Evolutionary conservation across 2,329 filamentous ascomycete species (phyloP), one percentile per base, ranked within the genome.

Genomic region (Aspergillus melleus): DNA sequence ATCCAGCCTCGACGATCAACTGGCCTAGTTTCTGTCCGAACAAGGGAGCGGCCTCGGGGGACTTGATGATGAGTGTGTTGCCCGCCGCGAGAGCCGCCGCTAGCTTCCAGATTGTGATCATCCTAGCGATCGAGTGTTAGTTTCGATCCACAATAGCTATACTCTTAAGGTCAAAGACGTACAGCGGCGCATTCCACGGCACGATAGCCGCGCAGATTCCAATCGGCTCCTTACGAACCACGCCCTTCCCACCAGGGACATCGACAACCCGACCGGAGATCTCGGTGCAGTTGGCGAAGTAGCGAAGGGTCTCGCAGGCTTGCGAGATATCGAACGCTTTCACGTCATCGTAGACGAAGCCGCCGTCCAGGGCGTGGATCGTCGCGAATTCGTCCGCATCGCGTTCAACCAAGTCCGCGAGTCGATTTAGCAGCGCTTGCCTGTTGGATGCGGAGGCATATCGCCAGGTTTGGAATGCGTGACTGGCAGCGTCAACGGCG

Each of bases 61-160:
- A 85, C 11, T 90, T 91, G 39, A 84, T 79, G 16, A 92, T 81
- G 81, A 92, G 88, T 1, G 86, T 84, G 70, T 88, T 90, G 1
- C 88, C 88, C 1, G 86, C 85, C 0, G 87, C 87, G 24, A 90
- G 72, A 1, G 87, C 87, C 1, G 87, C 85, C 51, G 84, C 81
- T 2, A 84, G 84, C 70, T 90, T 90, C 71, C 71, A 73, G 44
- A 67, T 67, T 0, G 68, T 70, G 19, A 71, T 70, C 68, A 71
- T 70, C 19, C 68, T 70, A 57, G n/a, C 36, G 6, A 24, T 6
- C 20, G 6, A 19, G 22, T 19, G 20, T 26, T 49, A 49, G 11
- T 9, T 22, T 22, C 46, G 19, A 49, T n/a, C 46, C 16, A 24
- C 4, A 12, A 22, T 22, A 22, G 4, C 22, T 4, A 22, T 22